Evolutionary conservation across 768 basidiomycete species (phyloP).

Genomic region (Phaeolepiota aurea): DNA sequence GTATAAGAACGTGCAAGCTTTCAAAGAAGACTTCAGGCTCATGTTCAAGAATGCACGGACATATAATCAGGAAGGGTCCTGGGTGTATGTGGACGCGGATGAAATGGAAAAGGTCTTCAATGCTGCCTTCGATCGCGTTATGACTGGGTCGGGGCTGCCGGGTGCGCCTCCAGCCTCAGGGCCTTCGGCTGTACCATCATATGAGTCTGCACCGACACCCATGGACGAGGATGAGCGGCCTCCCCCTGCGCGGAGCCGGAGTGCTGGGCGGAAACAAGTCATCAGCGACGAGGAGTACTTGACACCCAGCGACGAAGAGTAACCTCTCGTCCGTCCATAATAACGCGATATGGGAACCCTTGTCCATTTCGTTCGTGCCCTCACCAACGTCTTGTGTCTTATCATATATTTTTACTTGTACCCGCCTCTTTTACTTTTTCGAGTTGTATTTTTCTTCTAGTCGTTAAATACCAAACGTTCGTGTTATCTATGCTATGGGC

Average conservation of each 20-base stretch:
- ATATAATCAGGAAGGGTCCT: slow-evolving; percentile 92
- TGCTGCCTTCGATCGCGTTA: slow-evolving; percentile 54
- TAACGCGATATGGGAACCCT: slow-evolving; percentile 1
- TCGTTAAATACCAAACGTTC: too few species aligned
- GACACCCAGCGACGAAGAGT: slow-evolving; percentile 73
- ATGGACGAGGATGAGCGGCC: slow-evolving; percentile 78
- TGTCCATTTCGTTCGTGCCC: slow-evolving; percentile 4
- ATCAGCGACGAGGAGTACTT: slow-evolving; percentile 68
- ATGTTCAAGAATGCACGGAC: slow-evolving; percentile 93
- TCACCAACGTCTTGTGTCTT: neutral
- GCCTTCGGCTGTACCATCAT: slow-evolving; percentile 21
- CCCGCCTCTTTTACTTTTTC: slow-evolving; percentile 5
- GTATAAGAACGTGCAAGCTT: slow-evolving; percentile 70
- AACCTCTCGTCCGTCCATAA: too few species aligned
- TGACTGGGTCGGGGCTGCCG: slow-evolving; percentile 64
- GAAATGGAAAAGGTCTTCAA: slow-evolving; percentile 91
- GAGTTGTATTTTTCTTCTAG: slow-evolving; percentile 1
- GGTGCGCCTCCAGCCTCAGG: slow-evolving; percentile 45
- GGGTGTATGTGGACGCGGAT: slow-evolving; percentile 91
- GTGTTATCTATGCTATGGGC: too few species aligned
- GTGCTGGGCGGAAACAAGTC: slow-evolving; percentile 61
- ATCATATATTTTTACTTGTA: slow-evolving; percentile 2
- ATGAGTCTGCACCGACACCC: slow-evolving; percentile 66
- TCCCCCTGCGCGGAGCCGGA: slow-evolving; percentile 43
- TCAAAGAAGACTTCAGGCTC: slow-evolving; percentile 73